Percentiles rank a stretch among this genome's conserved stretches.
Evolutionary conservation across 108 stramenopile genomes (phyloP).

Genomic region (Fistulifera pelliculosa): DNA sequence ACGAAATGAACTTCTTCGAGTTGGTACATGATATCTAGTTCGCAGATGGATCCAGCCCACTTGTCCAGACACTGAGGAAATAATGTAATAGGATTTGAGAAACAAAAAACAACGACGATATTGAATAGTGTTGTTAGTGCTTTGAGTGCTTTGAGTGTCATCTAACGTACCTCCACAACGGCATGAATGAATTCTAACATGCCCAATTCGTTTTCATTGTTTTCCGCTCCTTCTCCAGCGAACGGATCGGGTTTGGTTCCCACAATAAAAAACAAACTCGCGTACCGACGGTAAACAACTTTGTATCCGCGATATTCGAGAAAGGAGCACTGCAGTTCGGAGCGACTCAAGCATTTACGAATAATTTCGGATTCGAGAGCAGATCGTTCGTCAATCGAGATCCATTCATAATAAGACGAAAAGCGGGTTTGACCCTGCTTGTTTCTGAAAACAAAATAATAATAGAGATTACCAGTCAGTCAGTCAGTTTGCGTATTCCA

Average conservation of each 20-base stretch:
- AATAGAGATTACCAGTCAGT: background rate
- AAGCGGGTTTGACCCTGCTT: slow-evolving; percentile 95
- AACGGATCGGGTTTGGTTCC: slow-evolving; percentile 82
- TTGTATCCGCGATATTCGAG: slow-evolving; percentile 92
- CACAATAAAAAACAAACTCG: slow-evolving; percentile 93
- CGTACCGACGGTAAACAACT: slow-evolving; percentile 91
- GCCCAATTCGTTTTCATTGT: slow-evolving; percentile 90
- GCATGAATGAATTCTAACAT: slow-evolving; percentile 95
- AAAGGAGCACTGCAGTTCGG: slow-evolving; percentile 92
- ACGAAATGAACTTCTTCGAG: slow-evolving; percentile 93
- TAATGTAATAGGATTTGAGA: too few relatives aligned
- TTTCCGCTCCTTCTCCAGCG: slow-evolving; percentile 39
- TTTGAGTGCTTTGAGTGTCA: too few relatives aligned
- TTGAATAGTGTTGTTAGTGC: too few relatives aligned
- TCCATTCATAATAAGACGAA: slow-evolving; percentile 90
- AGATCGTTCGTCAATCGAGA: slow-evolving; percentile 80
- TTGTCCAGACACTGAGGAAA: slow-evolving; percentile 54
- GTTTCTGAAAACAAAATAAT: slow-evolving; percentile 30
- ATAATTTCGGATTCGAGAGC: slow-evolving; percentile 93
- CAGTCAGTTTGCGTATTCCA: slow-evolving; percentile 1
- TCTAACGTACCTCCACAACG: slow-evolving; percentile 78
- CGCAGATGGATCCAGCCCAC: slow-evolving; percentile 76
- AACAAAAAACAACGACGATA: too few relatives aligned
- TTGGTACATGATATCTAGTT: slow-evolving; percentile 97
- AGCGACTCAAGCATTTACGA: slow-evolving; percentile 85